Base-by-base conservation (phyloP, 331 rosid genomes). In the Dryas integrifolia region DNA sequence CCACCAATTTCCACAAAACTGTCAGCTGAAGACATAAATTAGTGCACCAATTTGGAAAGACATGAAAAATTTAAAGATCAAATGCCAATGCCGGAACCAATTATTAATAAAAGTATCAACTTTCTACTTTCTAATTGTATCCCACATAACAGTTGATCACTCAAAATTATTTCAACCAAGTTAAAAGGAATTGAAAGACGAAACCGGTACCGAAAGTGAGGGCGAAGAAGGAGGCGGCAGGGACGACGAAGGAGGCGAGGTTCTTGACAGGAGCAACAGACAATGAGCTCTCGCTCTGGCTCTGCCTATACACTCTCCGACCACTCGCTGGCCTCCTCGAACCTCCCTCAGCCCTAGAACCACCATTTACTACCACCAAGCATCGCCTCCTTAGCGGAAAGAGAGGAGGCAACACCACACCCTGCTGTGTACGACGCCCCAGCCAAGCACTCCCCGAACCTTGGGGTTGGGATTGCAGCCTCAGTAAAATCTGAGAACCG, bases 1-100 rank as follows among this genome's bases (percentile, higher is more conserved):
- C 96, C 86, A 85, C 92, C 84, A 95, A 66, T 81, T 89, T 95
- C 98, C 97, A 95, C 79, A 95, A 55, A 88, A 95, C 98, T 95
- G 98, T 85, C 88, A 83, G 85, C 93, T 89, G 86, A 87, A 86
- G 82, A 77, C 77, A 75, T 60, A 77, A 83, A 85, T 89, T 83
- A 95, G 92, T 83, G 81, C 77, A 61, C 49, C 76, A 45, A 85
- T 63, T 57, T 61, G 81, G 81, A 64, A 70, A 73, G 81, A 73
- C 79, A 60, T 16, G 68, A 67, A 67, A 44, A 79, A 24, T 0
- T 40, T 41, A 63, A n/a, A n/a, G 15, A 63, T 11, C 15, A 63
- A 41, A 0, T 21, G 10, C n/a, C 48, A 63, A 16, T 16, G 67
- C 9, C 15, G 2, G 50, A 41, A 45, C 38, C 13, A 41, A 60